phyloP scores from a whole-genome alignment of 331 rosid species.

The Rosa hybrid region DNA sequence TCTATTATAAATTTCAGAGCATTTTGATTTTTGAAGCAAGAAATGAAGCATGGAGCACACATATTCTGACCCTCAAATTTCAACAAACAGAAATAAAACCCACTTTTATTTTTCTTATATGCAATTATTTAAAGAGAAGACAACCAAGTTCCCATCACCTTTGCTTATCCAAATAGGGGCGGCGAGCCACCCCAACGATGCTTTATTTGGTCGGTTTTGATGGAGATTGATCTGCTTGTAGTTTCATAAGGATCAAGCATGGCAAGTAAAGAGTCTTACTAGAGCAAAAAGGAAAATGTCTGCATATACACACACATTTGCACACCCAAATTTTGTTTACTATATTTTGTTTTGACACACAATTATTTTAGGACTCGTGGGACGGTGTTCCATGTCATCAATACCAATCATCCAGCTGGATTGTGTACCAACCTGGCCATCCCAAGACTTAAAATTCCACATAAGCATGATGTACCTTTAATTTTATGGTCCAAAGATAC shows the following conservation, averaged over 20 bases:
- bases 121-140: not conserved
- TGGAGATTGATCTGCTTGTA: slow-evolving; percentile 36
- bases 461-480: not conserved
- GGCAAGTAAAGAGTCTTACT: not conserved
- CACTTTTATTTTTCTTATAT: not conserved
- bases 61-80: not conserved
- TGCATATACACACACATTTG: slow-evolving; percentile 5
- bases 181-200: slow-evolving; percentile 39
- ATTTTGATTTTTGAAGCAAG: not conserved
- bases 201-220: slow-evolving; percentile 54
- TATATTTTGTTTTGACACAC: not conserved
- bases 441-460: slow-evolving; percentile 13
- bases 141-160: slow-evolving; percentile 18
- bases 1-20: not conserved
- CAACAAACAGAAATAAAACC: not conserved
- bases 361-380: slow-evolving; percentile 2
- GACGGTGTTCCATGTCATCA: slow-evolving; percentile 17
- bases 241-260: slow-evolving; percentile 6
- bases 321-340: not conserved
- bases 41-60: slow-evolving; percentile 6
- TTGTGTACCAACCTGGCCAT: slow-evolving; percentile 18
- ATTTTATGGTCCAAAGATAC: not conserved
- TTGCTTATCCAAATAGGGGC: slow-evolving; percentile 40
- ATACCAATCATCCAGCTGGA: slow-evolving; percentile 7
- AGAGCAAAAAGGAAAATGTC: slow-evolving; percentile 19